These are phyloP conservation scores for Sequoiadendron giganteum DNA, from an alignment of 75 land plant genomes.

Conservation along the genomic window DNA sequence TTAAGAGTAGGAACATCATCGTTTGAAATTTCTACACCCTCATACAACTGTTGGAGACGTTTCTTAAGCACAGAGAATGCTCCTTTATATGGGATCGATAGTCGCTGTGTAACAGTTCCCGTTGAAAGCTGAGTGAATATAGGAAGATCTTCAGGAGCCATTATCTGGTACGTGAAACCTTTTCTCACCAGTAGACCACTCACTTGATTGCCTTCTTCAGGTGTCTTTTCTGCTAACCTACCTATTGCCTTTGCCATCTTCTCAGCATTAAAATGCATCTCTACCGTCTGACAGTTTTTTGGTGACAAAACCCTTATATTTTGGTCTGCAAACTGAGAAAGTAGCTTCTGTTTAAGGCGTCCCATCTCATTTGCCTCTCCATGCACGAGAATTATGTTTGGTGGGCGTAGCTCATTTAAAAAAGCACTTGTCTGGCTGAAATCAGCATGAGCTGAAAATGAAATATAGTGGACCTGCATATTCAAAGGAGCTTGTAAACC, in stretches of 20 bases:
- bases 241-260: constrained; percentile 96
- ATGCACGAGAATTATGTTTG: constrained; percentile 94
- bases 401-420: constrained; percentile 82
- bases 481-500: constrained; percentile 88
- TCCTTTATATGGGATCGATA: constrained; percentile 85
- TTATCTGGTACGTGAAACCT: constrained; percentile 94
- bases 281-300: constrained; percentile 94
- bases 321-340: constrained; percentile 71
- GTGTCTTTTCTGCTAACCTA: constrained; percentile 79
- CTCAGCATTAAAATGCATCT: constrained; percentile 92
- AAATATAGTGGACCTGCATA: constrained; percentile 93
- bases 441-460: constrained; percentile 99
- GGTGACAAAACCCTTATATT: constrained; percentile 84
- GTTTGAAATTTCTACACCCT: constrained; percentile 65
- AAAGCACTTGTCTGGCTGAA: constrained; percentile 91
- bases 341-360: constrained; percentile 84
- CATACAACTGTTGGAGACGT: constrained; percentile 84
- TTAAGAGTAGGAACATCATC: constrained; percentile 60
- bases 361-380: constrained; percentile 98
- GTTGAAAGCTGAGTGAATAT: constrained; percentile 89
- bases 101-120: constrained; percentile 80
- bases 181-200: constrained; percentile 92
- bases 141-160: constrained; percentile 95
- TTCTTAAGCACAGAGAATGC: constrained; percentile 74
- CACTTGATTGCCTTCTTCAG: constrained; percentile 76